A percentile compares a stretch with the other conserved stretches of the same genome.
phyloP scores from a whole-genome alignment of 129 eudicot species.

The Tagetes erecta region DNA sequence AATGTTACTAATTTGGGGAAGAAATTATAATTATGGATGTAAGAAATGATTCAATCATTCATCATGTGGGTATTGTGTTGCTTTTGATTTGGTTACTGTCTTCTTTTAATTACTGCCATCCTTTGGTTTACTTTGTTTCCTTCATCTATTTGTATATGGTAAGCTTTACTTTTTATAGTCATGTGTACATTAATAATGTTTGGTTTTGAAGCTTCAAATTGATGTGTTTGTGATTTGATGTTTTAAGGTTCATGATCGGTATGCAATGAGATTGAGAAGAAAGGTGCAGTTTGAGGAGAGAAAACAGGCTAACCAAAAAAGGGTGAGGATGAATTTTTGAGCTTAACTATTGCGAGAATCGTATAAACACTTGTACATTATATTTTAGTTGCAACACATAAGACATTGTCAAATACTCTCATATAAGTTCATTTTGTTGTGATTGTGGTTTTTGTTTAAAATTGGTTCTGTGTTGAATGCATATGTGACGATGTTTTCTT shows the following conservation, averaged over 20 bases:
- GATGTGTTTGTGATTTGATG: neutral
- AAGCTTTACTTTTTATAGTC: conserved; percentile 2
- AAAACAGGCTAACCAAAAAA: conserved; percentile 66
- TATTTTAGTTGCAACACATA: no score
- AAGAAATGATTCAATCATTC: conserved; percentile 56
- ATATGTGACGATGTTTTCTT: neutral
- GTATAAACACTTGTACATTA: no score
- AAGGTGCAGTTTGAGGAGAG: conserved; percentile 77
- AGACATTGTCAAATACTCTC: no score
- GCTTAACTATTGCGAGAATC: neutral
- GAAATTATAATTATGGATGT: conserved; percentile 36
- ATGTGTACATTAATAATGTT: neutral
- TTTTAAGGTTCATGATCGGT: conserved; percentile 75
- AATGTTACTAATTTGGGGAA: neutral
- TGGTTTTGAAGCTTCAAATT: neutral
- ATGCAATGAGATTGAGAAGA: conserved; percentile 67
- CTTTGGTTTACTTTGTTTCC: conserved; percentile 51
- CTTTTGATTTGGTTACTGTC: conserved; percentile 57
- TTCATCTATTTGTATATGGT: conserved; percentile 73
- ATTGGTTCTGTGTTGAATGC: no score
- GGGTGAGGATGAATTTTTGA: conserved; percentile 45
- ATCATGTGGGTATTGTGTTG: conserved; percentile 74
- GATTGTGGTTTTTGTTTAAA: neutral
- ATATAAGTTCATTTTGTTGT: neutral
- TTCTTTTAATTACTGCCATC: conserved; percentile 55